A percentile compares a stretch with the other conserved stretches of the same genome.
These are phyloP conservation scores for Fusarium nurragi DNA, from an alignment of 2,329 filamentous ascomycete genomes.

Conservation along the genomic window DNA sequence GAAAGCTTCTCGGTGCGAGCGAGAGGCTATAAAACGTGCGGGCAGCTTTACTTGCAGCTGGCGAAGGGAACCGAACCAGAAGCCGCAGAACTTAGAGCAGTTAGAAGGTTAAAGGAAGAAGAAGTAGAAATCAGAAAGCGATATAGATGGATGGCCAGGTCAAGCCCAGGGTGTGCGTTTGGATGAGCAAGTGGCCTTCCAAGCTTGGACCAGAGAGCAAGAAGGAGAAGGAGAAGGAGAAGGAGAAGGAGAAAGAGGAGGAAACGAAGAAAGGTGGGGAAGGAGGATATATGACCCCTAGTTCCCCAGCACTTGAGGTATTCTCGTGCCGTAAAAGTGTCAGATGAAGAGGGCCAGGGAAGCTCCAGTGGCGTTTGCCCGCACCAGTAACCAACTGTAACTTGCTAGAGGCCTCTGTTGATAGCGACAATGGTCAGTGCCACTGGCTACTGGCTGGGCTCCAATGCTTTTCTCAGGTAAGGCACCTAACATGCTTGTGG, in stretches of 20 bases:
- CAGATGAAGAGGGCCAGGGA: constrained; percentile 25
- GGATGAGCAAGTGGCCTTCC: constrained; percentile 28
- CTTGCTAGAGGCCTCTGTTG: not conserved
- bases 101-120: constrained; percentile 22
- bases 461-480: constrained; percentile 31
- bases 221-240: constrained; percentile 33
- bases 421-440: constrained; percentile 10
- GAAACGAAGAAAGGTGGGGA: constrained; percentile 41
- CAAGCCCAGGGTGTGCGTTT: constrained; percentile 16
- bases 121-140: not conserved
- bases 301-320: constrained; percentile 26
- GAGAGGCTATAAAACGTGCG: constrained; percentile 6
- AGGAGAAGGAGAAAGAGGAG: constrained; percentile 27
- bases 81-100: constrained; percentile 6
- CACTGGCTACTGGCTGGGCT: constrained; percentile 18
- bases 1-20: constrained; percentile 21
- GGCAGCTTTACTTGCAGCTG: constrained; percentile 18
- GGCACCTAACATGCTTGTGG: constrained; percentile 28
- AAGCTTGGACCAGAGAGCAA: constrained; percentile 26
- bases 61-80: constrained; percentile 21
- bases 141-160: constrained; percentile 12
- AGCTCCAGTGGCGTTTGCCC: constrained; percentile 25
- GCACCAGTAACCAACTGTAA: not conserved
- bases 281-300: constrained; percentile 35
- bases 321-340: constrained; percentile 27